These are phyloP conservation scores for Cyberlindnera meyerae DNA, from an alignment of 805 yeast genomes.

Conservation along the genomic window DNA sequence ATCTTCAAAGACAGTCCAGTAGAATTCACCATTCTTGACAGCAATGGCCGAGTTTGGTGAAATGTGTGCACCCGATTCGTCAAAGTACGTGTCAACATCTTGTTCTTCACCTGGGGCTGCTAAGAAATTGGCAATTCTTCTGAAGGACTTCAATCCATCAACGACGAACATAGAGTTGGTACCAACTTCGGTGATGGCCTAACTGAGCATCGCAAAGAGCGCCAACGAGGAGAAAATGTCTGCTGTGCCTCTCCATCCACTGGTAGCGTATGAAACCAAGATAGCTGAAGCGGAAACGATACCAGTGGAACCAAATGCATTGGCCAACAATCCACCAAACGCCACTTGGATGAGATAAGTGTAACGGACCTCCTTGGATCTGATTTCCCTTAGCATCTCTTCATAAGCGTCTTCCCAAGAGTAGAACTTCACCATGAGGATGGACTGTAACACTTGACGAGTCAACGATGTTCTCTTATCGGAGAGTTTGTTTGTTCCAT, in stretches of 20 bases:
- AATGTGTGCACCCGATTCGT: slow-evolving; percentile 12
- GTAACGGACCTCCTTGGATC: slow-evolving; percentile 50
- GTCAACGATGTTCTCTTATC: slow-evolving; percentile 53
- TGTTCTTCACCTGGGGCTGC: slow-evolving; percentile 41
- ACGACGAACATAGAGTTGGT: slow-evolving; percentile 54
- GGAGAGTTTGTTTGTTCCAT: slow-evolving; percentile 47
- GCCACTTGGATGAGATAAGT: slow-evolving; percentile 41
- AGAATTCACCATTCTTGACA: slow-evolving; percentile 48
- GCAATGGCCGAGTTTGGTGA: slow-evolving; percentile 40
- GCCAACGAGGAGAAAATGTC: slow-evolving; percentile 62
- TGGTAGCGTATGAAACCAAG: slow-evolving; percentile 32
- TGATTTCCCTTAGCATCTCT: slow-evolving; percentile 40
- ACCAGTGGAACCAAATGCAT: slow-evolving; percentile 41
- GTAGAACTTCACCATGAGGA: slow-evolving; percentile 67
- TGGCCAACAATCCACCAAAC: slow-evolving; percentile 36
- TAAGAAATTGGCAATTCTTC: slow-evolving; percentile 55
- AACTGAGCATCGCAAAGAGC: slow-evolving; percentile 53
- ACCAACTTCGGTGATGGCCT: slow-evolving; percentile 57
- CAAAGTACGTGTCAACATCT: slow-evolving; percentile 30
- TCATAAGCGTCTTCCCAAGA: slow-evolving; percentile 78
- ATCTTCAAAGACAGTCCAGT: slow-evolving; percentile 49
- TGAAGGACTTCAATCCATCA: slow-evolving; percentile 56
- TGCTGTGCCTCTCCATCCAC: slow-evolving; percentile 42
- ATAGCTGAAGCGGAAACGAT: slow-evolving; percentile 43
- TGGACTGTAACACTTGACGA: slow-evolving; percentile 51